Evolutionary conservation across 805 yeast genomes (phyloP).

Genomic region (Metschnikowia peoriensis): DNA sequence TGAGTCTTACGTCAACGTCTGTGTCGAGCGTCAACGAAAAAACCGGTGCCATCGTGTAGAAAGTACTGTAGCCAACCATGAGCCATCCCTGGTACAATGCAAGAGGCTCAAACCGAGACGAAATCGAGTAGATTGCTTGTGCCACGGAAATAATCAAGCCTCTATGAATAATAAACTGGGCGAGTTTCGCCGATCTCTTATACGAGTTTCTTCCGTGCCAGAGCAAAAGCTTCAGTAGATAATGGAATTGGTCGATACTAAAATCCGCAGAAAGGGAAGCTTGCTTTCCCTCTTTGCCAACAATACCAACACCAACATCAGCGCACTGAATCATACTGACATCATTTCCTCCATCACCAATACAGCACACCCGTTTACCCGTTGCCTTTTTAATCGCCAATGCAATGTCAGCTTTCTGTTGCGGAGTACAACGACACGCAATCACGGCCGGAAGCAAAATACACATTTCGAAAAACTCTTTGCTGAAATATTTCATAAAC

Average conservation of each 20-base stretch:
- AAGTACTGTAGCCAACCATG: constrained; percentile 97
- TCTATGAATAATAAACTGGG: constrained; percentile 95
- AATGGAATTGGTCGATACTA: constrained; percentile 88
- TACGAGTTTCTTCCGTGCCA: constrained; percentile 99
- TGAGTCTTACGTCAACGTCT: constrained; percentile 87
- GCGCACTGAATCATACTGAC: constrained; percentile 99
- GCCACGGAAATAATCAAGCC: constrained; percentile 92
- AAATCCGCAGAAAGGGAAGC: constrained; percentile 98
- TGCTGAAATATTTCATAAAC: constrained; percentile 58
- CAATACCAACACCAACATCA: constrained; percentile 98
- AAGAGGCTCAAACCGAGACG: constrained; percentile 86
- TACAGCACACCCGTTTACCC: constrained; percentile 90
- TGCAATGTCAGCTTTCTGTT: constrained; percentile 97
- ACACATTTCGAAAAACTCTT: constrained; percentile 76
- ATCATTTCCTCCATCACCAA: constrained; percentile 99
- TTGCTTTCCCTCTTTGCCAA: constrained; percentile 97
- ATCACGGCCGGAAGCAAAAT: constrained; percentile 87
- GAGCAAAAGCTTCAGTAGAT: constrained; percentile 75
- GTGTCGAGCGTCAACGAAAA: constrained; percentile 87
- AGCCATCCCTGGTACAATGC: constrained; percentile 95
- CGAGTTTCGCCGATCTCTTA: constrained; percentile 90
- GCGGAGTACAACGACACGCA: constrained; percentile 98
- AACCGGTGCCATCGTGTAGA: constrained; percentile 98
- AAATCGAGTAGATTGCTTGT: constrained; percentile 88
- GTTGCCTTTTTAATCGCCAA: constrained; percentile 72